Base-by-base conservation (phyloP, 148 eudicot species). In the Camellia lanceoleosa region DNA sequence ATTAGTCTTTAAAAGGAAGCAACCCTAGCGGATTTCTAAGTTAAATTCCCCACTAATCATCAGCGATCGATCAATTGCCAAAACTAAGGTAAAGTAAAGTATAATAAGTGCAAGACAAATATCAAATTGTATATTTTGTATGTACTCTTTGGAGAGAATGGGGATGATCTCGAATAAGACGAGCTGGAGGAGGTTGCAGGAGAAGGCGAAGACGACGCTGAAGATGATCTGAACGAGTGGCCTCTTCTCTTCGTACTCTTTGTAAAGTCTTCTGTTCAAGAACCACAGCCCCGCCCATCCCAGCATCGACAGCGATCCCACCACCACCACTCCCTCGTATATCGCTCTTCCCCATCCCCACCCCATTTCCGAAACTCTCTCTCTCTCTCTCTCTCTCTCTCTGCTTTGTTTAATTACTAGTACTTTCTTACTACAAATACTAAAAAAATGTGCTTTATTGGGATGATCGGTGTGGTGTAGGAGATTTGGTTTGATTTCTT, bases 271-370 rank as follows among this genome's bases (percentile, higher is more conserved):
- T 16, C 91, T 88, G 78, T 95, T 95, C 23, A 95, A 52, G 77
- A 95, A 95, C 99, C 99, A 95, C 2, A 95, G 79, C 52, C 99
- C 98, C 2, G 90, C 87, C 97, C 99, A 95, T 14, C 99, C 99
- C 0, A 95, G 87, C 41, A 89, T 76, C 41, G 68, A 60, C 60
- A 95, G 84, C 43, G 99, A 95, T 18, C 94, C 97, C 76, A 89
- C 89, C 78, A 84, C 91, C 83, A 85, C 97, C 10, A 86, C 85
- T 68, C 97, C 97, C 79, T 95, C 97, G 85, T 85, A 77, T n/a
- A 88, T 73, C 85, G 84, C 88, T 85, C 88, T 82, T 67, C 95
- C 98, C 99, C 95, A 90, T 3, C 89, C 38, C 38, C 1, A 30
- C 38, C 38, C 38, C 38, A 30, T 30, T 30, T 30, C 38, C 38